A percentile compares a stretch with the other conserved stretches of the same genome.
phyloP scores from a whole-genome alignment of 2,329 filamentous ascomycete genomes.

The Rutstroemia sydowiana region DNA sequence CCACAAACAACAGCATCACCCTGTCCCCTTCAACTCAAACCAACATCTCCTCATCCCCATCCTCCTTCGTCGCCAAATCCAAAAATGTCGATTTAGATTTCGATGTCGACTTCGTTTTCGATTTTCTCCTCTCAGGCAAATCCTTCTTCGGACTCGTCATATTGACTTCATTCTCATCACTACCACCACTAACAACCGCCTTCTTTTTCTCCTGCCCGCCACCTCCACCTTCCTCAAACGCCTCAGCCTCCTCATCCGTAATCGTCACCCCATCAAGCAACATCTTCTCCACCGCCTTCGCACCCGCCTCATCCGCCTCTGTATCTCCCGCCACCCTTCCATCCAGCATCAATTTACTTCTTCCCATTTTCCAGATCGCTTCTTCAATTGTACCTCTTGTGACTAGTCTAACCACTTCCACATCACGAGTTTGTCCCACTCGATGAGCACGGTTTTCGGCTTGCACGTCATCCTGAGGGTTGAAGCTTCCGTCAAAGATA shows the following conservation, averaged over 20 bases:
- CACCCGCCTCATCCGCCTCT: conserved; percentile 32
- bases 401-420: conserved; percentile 84
- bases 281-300: conserved; percentile 25
- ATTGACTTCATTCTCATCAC: not conserved
- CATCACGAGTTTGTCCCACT: conserved; percentile 82
- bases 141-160: not conserved
- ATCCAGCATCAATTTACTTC: conserved; percentile 89
- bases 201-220: conserved; percentile 7
- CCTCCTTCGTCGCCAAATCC: conserved; percentile 7
- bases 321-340: conserved; percentile 56
- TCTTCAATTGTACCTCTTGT: conserved; percentile 81
- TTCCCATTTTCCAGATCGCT: conserved; percentile 81
- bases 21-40: too few species aligned
- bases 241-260: conserved; percentile 6
- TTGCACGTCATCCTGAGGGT: conserved; percentile 96
- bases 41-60: too few species aligned
- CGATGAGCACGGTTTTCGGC: conserved; percentile 95
- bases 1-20: too few species aligned
- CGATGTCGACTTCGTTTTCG: too few species aligned
- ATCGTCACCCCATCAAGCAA: conserved; percentile 22
- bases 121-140: conserved; percentile 2
- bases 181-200: too few species aligned
- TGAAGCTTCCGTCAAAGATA: conserved; percentile 96
- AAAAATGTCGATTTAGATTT: conserved; percentile 4
- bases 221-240: conserved; percentile 8